Evolutionary conservation across 225 moss, liverwort and hornwort species (phyloP), one percentile per base, ranked within the genome.

Genomic region (Bryum argenteum): DNA sequence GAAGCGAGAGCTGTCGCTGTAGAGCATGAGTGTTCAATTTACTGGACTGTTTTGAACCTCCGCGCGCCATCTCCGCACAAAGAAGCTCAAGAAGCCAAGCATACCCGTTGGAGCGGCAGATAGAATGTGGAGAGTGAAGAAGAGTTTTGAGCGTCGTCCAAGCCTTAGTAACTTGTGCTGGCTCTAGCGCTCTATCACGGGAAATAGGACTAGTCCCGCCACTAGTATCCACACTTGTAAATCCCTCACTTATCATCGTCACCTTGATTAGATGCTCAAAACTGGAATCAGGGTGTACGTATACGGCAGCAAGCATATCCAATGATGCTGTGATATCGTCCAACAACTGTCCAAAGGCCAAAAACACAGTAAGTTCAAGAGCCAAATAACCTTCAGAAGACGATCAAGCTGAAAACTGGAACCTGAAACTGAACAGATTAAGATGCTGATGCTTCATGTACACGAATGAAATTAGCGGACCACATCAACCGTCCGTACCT

Each of bases 51-150:
- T 94, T 97, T 7, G 89, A 88, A 28, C 89, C 91, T 43, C 98
- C 94, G 65, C 88, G 86, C 43, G 98, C 90, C 98, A 98, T 92
- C 86, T 98, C 92, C 55, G 94, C 98, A 41, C 90, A 86, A 23
- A 98, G 87, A 65, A 98, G 92, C 76, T 94, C 91, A 65, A 98
- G 90, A 44, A 98, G 82, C 98, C 98, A 98, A 2, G 90, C 63
- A 70, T 98, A 94, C 57, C 98, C 98, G 71, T 91, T 92, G 71
- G 81, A 82, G 50, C 94, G 84, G 54, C 89, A 92, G 47, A 84
- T 63, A 59, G 75, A 66, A 71, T 83, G 77, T 45, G 94, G 71
- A 20, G 98, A 98, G 75, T 94, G 92, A 52, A 98, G 89, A 54
- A 98, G 91, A 23, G 78, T 84, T 80, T 80, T 76, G 19, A 98